Evolutionary conservation across 192 early-diverging fungal genomes (phyloP).

Genomic region (Coemansia sp.): DNA sequence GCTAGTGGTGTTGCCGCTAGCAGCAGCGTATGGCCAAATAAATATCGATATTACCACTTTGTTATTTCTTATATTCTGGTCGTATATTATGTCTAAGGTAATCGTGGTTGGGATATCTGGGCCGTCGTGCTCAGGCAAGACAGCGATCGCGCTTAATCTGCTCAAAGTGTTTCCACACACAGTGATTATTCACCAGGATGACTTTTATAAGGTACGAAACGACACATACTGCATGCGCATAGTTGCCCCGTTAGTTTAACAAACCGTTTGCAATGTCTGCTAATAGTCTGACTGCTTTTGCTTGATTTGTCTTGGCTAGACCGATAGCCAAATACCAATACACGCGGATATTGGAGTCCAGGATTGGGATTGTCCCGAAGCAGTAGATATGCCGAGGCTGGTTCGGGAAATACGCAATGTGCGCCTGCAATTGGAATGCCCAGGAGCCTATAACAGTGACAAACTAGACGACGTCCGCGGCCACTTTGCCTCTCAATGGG

Average conservation of each 20-base stretch:
- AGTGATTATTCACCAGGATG: constrained; percentile 72
- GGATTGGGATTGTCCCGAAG: constrained; percentile 83
- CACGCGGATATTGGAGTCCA: constrained; percentile 58
- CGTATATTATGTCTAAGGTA: constrained; percentile 15
- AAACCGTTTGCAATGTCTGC: background rate
- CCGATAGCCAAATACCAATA: constrained; percentile 67
- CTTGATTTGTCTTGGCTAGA: constrained; percentile 18
- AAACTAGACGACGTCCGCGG: background rate
- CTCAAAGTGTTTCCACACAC: constrained; percentile 62
- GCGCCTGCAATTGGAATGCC: constrained; percentile 11
- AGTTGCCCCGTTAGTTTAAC: background rate
- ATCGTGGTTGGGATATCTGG: constrained; percentile 59
- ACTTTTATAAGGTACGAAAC: constrained; percentile 66
- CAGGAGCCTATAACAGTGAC: background rate
- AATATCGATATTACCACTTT: background rate
- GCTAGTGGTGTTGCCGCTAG: background rate
- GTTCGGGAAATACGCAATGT: constrained; percentile 12
- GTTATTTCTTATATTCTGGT: background rate
- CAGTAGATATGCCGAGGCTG: constrained; percentile 61
- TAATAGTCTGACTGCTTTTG: background rate
- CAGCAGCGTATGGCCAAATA: background rate
- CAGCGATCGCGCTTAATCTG: constrained; percentile 64
- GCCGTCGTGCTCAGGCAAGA: constrained; percentile 75
- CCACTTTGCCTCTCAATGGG: constrained; percentile 52
- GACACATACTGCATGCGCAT: background rate